Conservation (phyloP, 148 eudicot genomes). For the Suaeda aralocaspica region DNA sequence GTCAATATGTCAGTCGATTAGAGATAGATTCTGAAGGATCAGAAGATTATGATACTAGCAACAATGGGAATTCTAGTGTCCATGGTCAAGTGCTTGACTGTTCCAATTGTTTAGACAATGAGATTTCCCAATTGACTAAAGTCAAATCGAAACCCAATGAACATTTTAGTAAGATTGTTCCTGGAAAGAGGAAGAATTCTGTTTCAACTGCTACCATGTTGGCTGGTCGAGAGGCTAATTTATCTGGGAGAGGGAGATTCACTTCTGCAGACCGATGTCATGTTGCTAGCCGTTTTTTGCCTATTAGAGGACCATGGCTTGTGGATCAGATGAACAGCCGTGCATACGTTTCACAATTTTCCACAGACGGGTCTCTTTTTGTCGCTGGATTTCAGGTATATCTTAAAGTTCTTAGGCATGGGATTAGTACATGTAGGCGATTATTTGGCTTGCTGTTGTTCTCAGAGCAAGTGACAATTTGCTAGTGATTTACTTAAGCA, state of each 20-base stretch:
- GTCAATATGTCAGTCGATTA: slow-evolving; percentile 25
- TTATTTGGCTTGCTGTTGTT: background rate
- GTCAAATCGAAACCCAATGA: slow-evolving; percentile 60
- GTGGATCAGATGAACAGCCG: slow-evolving; percentile 56
- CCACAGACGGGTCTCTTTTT: slow-evolving; percentile 74
- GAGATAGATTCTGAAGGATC: slow-evolving; percentile 17
- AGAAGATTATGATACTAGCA: slow-evolving; percentile 12
- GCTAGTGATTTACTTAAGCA: background rate
- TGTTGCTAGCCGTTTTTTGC: slow-evolving; percentile 62
- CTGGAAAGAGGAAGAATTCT: slow-evolving; percentile 35
- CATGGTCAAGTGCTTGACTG: slow-evolving; percentile 5
- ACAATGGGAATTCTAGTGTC: background rate
- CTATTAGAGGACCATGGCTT: slow-evolving; percentile 53
- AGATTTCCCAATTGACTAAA: slow-evolving; percentile 64
- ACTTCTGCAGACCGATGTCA: slow-evolving; percentile 61
- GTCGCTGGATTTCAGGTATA: slow-evolving; percentile 80
- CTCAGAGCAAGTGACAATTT: background rate
- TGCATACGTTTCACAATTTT: slow-evolving; percentile 82
- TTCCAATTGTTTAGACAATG: slow-evolving; percentile 40
- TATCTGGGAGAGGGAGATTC: slow-evolving; percentile 66
- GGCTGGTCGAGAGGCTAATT: slow-evolving; percentile 72
- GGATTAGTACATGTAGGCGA: background rate
- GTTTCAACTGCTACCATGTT: slow-evolving; percentile 56
- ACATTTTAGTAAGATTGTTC: slow-evolving; percentile 33
- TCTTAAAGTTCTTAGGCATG: background rate